Evolutionary conservation across 192 early-diverging fungal genomes (phyloP), one percentile per base, ranked within the genome.

Genomic region (Backusella circina): DNA sequence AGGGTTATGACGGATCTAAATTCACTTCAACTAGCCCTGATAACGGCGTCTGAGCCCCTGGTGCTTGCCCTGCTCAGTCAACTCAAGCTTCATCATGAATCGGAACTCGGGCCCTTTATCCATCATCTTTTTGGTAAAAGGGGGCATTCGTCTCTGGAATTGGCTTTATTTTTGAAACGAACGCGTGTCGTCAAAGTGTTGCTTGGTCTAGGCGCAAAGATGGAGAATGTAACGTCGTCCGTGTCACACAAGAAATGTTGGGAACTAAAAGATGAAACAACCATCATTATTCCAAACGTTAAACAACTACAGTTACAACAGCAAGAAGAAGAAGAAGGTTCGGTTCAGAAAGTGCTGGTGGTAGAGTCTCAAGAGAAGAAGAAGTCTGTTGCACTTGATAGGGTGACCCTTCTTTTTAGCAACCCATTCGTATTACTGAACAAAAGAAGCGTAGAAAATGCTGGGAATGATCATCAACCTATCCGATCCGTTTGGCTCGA

Each of bases 61-160:
- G 75, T 71, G 0, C 16, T 70, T 1, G 16, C 23, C 10, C 21
- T 81, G 5, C 66, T 81, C 3, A 36, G 28, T 1, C 65, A 68
- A 30, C 16, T 81, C 23, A 36, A 65, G 26, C 36, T 74, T 23
- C 26, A 73, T 28, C 44, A 47, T n/a, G 44, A 47, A 5, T 70
- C 66, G 13, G 77, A 74, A 61, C 21, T 73, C 23, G 31, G 39
- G 2, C 38, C 21, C 15, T 81, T 76, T 70, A 30, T 81, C 8
- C 73, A 81, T 51, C 79, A 81, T 65, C 21, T 61, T n/a, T 77
- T 67, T 51, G 79, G 75, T 37, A 47, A 47, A 35, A 9, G 76
- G 7, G 36, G 79, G 35, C 70, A 81, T 28, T 71, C 72, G 6
- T 39, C 72, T 31, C 33, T 81, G 2, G 75, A 77, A 57, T 36